phyloP scores from a whole-genome alignment of 108 stramenopile species.

The Discostella pseudostelligera region DNA sequence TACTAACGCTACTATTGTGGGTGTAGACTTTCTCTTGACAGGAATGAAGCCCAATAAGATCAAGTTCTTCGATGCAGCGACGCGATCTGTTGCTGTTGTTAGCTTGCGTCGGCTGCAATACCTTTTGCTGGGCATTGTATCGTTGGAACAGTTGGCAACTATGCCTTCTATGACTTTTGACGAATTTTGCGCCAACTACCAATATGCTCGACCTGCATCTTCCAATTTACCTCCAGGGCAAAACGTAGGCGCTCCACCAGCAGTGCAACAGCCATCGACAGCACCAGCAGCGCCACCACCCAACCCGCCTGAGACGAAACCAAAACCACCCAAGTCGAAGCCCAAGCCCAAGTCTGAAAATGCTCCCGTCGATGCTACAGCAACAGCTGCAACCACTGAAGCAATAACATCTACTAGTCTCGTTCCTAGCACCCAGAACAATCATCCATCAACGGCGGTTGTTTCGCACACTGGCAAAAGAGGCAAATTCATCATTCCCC shows the following conservation, averaged over 20 bases:
- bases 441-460: conserved; percentile 9
- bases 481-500: conserved; percentile 45
- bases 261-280: background rate
- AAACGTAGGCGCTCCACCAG: background rate
- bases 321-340: too few relatives aligned
- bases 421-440: conserved; percentile 5
- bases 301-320: background rate
- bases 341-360: background rate
- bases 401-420: background rate
- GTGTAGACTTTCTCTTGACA: conserved; percentile 21
- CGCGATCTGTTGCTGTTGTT: conserved; percentile 18
- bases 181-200: conserved; percentile 23
- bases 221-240: background rate
- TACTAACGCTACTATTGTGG: background rate
- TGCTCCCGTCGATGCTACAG: conserved; percentile 10
- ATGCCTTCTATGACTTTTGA: conserved; percentile 16
- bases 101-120: conserved; percentile 28
- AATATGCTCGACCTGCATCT: conserved; percentile 11
- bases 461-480: conserved; percentile 21
- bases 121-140: conserved; percentile 27
- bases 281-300: background rate
- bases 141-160: conserved; percentile 19
- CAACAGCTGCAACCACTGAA: conserved; percentile 6
- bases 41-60: conserved; percentile 20
- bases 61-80: conserved; percentile 26